Evolutionary conservation across 2,329 filamentous ascomycete species (phyloP).

Genomic region (Tolypocladium inflatum): DNA sequence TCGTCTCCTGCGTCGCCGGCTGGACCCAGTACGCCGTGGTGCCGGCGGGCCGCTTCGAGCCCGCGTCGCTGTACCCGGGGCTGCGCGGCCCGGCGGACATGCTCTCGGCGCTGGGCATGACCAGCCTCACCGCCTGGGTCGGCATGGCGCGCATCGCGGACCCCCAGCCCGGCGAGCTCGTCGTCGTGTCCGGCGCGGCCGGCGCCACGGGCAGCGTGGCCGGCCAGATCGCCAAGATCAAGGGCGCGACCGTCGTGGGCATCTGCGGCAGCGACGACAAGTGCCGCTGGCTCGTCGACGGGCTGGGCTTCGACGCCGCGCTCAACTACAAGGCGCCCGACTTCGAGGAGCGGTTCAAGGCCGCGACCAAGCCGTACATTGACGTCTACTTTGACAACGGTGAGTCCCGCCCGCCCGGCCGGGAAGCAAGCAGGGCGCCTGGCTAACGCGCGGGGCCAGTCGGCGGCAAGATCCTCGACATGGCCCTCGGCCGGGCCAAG

Average conservation of each 20-base stretch:
- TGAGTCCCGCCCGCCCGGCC: slow-evolving; percentile 6
- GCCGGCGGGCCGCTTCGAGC: slow-evolving; percentile 38
- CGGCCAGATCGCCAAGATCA: slow-evolving; percentile 69
- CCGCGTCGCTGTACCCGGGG: slow-evolving; percentile 28
- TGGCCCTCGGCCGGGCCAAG: slow-evolving; percentile 55
- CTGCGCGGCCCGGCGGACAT: slow-evolving; percentile 44
- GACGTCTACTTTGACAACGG: slow-evolving; percentile 66
- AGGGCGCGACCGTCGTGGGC: slow-evolving; percentile 53
- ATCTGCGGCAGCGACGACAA: slow-evolving; percentile 60
- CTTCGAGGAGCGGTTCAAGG: slow-evolving; percentile 50
- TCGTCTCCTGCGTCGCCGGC: slow-evolving; percentile 45
- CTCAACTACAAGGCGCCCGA: slow-evolving; percentile 60
- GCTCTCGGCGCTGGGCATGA: slow-evolving; percentile 54
- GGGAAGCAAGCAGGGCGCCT: not conserved
- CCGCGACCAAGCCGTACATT: slow-evolving; percentile 48
- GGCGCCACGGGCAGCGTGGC: slow-evolving; percentile 70
- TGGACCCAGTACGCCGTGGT: slow-evolving; percentile 61
- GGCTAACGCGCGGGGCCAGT: slow-evolving; percentile 24
- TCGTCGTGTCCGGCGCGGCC: slow-evolving; percentile 69
- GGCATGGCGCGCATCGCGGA: slow-evolving; percentile 61
- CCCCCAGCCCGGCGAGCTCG: slow-evolving; percentile 60
- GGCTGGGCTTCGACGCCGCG: slow-evolving; percentile 57
- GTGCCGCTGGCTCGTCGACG: slow-evolving; percentile 52
- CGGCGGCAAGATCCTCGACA: slow-evolving; percentile 60
- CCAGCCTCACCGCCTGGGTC: slow-evolving; percentile 68